phyloP scores from a whole-genome alignment of 148 eudicot species.

The Arctostaphylos glauca region DNA sequence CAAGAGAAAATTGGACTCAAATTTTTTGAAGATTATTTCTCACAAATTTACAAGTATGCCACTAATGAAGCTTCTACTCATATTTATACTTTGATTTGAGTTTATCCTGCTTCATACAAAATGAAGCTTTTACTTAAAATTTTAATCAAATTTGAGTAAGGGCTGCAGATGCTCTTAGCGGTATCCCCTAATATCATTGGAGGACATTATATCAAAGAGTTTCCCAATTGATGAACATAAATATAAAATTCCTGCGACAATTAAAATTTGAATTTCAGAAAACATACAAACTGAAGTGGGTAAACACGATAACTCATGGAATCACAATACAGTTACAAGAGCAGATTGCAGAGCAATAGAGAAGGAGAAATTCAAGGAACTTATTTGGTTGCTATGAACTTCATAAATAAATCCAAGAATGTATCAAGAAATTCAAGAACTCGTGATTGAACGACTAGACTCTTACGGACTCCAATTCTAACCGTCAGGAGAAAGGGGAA shows the following conservation, averaged over 20 bases:
- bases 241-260: background rate
- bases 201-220: background rate
- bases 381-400: background rate
- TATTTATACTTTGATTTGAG: no score
- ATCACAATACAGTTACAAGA: background rate
- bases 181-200: no score
- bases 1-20: no score
- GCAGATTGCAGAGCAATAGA: background rate
- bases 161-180: no score
- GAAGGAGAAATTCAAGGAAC: background rate
- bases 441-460: background rate
- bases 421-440: background rate
- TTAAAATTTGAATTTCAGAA: background rate
- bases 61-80: no score
- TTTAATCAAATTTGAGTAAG: no score
- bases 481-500: no score
- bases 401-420: no score
- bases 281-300: background rate
- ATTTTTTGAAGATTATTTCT: no score
- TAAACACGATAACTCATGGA: background rate
- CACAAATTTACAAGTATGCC: no score
- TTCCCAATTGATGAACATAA: background rate
- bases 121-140: no score
- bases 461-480: background rate
- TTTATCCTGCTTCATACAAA: no score